Base-by-base conservation (phyloP, 805 yeast species). In the Phaffomyces opuntiae region DNA sequence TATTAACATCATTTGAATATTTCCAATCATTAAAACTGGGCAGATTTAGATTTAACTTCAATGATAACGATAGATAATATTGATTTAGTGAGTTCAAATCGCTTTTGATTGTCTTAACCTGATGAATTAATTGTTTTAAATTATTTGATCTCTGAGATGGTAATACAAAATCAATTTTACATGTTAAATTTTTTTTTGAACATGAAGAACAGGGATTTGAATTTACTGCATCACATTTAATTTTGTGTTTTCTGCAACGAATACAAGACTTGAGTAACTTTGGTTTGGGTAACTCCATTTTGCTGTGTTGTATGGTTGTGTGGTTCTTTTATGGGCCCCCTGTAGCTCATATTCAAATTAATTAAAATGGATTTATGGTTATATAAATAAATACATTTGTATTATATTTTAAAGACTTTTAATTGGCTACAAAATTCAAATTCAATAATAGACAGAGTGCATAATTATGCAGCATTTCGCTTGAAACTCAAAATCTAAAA, bases 191-290 rank as follows among this genome's bases (percentile, higher is more conserved):
- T 48, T 73, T 70, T 56, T 73, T 77, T 6, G 65, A 51, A 57
- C 88, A 82, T 29, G 75, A 70, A 3, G 80, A 60, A 54, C 88
- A 82, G 0, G 84, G 75, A 24, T 62, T 56, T 4, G 87, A 87
- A 33, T 68, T 61, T 14, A 63, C 51, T 12, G 81, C 81, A 56
- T 81, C 82, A 61, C 88, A 82, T 54, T 74, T 78, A 16, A 81
- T 80, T 59, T 82, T 82, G 53, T 80, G 83, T 54, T 75, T 76
- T 33, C 87, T 69, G 60, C 88, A 82, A 31, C 83, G 66, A 5
- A 74, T 69, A 57, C 88, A 82, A 11, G 85, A 75, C 53, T 80
- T 79, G 38, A 78, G 54, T 11, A 69, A 67, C 47, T 70, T 66
- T 39, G 73, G 73, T 48, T 57, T 56, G n/a, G 61, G 61, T 2